Conservation (phyloP, 2,329 filamentous ascomycete genomes). For the Penicillium sp. region DNA sequence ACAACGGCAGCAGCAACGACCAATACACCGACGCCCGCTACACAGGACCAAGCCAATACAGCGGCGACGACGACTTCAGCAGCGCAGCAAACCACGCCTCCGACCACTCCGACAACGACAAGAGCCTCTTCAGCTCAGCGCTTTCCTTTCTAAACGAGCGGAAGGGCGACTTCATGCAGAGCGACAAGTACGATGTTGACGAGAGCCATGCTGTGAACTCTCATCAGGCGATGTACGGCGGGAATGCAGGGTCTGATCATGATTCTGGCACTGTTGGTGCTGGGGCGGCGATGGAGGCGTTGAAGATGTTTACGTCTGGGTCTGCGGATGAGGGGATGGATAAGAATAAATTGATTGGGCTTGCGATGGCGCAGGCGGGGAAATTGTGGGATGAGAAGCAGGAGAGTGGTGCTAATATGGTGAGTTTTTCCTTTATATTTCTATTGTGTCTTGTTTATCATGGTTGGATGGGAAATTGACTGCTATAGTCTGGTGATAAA, state of each 20-base stretch:
- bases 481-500: constrained; percentile 58
- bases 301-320: constrained; percentile 63
- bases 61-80: constrained; percentile 47
- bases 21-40: constrained; percentile 23
- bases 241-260: constrained; percentile 38
- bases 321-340: constrained; percentile 45
- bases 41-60: constrained; percentile 9
- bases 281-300: constrained; percentile 52
- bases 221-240: constrained; percentile 68
- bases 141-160: constrained; percentile 47
- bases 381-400: constrained; percentile 65
- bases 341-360: constrained; percentile 73
- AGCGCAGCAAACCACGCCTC: constrained; percentile 52
- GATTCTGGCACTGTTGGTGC: constrained; percentile 39
- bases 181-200: constrained; percentile 50
- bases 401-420: constrained; percentile 48
- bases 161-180: constrained; percentile 48
- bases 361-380: constrained; percentile 82
- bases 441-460: constrained; percentile 2
- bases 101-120: constrained; percentile 47
- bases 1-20: constrained; percentile 18
- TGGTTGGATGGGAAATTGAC: constrained; percentile 6
- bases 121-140: constrained; percentile 52
- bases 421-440: constrained; percentile 28
- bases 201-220: constrained; percentile 63